Evolutionary conservation across 805 yeast genomes (phyloP).

Genomic region (Metschnikowia dekortorum): DNA sequence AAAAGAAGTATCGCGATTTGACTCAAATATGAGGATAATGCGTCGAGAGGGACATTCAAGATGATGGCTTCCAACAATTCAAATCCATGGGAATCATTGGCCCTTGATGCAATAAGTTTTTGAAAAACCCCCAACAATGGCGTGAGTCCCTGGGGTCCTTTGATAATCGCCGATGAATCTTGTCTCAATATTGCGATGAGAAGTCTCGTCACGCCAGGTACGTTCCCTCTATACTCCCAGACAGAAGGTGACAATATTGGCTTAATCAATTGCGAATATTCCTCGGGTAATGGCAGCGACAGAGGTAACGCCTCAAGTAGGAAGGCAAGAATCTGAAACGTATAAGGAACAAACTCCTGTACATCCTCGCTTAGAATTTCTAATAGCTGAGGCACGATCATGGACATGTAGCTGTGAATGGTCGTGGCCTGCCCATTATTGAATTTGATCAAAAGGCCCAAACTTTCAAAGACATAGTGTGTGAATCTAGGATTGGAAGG

Average conservation of each 20-base stretch:
- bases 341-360: conserved; percentile 91
- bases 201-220: conserved; percentile 87
- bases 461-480: conserved; percentile 85
- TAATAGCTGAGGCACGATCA: conserved; percentile 65
- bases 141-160: conserved; percentile 40
- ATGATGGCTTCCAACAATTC: conserved; percentile 75
- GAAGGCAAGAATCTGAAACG: conserved; percentile 83
- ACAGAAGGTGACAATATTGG: conserved; percentile 86
- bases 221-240: conserved; percentile 91
- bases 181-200: conserved; percentile 61
- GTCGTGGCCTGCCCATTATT: conserved; percentile 20
- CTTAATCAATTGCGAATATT: conserved; percentile 61
- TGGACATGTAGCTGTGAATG: conserved; percentile 35
- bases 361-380: conserved; percentile 74
- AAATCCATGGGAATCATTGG: conserved; percentile 77
- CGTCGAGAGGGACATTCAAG: conserved; percentile 46
- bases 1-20: conserved; percentile 74
- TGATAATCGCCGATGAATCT: conserved; percentile 38
- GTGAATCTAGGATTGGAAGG: conserved; percentile 95
- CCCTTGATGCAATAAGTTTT: conserved; percentile 79
- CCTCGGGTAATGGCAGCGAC: conserved; percentile 51
- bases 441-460: conserved; percentile 69
- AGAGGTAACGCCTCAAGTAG: conserved; percentile 59
- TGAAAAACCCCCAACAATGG: conserved; percentile 97
- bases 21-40: conserved; percentile 51